Evolutionary conservation across 2,329 filamentous ascomycete genomes (phyloP).

Genomic region (Colletotrichum sp.): DNA sequence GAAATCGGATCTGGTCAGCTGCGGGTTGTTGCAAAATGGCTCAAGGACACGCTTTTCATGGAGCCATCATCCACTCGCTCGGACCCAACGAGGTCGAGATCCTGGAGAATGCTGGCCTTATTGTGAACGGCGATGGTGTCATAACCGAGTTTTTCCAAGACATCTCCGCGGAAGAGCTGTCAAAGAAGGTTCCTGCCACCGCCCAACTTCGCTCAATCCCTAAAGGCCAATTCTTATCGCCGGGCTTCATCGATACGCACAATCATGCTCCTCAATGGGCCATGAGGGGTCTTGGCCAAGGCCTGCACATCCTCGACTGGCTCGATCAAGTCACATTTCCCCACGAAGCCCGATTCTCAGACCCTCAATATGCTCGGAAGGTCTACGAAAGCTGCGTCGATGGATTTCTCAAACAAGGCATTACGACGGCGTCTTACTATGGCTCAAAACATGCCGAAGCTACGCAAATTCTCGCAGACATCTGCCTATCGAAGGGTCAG

Average conservation of each 20-base stretch:
- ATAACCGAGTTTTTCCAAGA: conserved; percentile 28
- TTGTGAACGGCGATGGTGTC: conserved; percentile 27
- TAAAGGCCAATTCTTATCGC: conserved; percentile 57
- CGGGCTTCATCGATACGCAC: conserved; percentile 70
- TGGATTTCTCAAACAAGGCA: conserved; percentile 65
- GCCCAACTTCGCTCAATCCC: conserved; percentile 33
- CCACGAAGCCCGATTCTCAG: conserved; percentile 64
- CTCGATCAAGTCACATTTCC: conserved; percentile 68
- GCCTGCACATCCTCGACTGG: conserved; percentile 66
- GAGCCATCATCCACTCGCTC: conserved; percentile 45
- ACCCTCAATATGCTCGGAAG: conserved; percentile 54
- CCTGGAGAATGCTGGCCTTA: conserved; percentile 40
- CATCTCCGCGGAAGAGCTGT: background rate
- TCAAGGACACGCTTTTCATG: conserved; percentile 36
- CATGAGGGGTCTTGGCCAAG: conserved; percentile 52
- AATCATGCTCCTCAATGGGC: conserved; percentile 68
- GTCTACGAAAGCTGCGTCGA: conserved; percentile 58
- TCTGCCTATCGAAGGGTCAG: conserved; percentile 58
- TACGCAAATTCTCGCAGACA: conserved; percentile 60
- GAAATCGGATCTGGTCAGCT: background rate
- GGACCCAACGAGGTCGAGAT: conserved; percentile 37
- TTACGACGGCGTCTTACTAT: conserved; percentile 68
- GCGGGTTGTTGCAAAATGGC: background rate
- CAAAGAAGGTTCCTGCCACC: background rate
- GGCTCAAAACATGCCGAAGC: conserved; percentile 60